Conservation (phyloP, 176 grass and related monocot genomes). For the Avena insularis region DNA sequence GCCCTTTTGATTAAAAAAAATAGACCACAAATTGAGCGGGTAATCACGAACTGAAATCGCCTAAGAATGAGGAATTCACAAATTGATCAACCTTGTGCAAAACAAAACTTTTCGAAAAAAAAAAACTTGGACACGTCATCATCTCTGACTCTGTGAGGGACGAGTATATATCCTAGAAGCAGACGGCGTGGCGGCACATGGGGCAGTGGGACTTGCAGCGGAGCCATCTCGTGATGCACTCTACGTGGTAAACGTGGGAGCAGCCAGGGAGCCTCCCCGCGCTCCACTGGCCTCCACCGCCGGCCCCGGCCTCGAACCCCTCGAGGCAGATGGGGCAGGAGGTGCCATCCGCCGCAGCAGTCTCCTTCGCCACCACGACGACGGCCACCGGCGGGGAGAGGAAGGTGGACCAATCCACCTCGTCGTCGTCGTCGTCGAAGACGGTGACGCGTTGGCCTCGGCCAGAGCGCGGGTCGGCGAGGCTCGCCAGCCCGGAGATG, state of each 20-base stretch:
- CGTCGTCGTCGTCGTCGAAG: not conserved
- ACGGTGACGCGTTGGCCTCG: not conserved
- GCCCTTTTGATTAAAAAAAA: too few relatives aligned
- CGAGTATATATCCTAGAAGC: not conserved
- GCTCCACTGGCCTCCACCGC: too few relatives aligned
- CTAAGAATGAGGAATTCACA: too few relatives aligned
- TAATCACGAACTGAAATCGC: too few relatives aligned
- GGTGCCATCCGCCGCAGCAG: not conserved
- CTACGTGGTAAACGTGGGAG: not conserved
- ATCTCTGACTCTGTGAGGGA: too few relatives aligned
- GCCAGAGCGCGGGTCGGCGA: not conserved
- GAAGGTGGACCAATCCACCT: accelerated
- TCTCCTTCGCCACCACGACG: not conserved
- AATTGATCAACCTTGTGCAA: too few relatives aligned
- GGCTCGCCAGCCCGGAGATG: not conserved
- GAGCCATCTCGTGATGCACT: conserved; percentile 15
- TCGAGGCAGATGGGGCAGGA: conserved; percentile 18
- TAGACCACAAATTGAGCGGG: too few relatives aligned
- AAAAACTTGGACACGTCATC: too few relatives aligned
- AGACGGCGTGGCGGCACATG: conserved; percentile 19
- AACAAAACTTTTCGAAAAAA: too few relatives aligned
- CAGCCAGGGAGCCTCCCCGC: not conserved
- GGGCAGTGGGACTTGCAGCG: not conserved
- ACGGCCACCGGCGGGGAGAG: not conserved
- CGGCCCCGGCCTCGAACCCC: conserved; percentile 24